A percentile compares a stretch with the other conserved stretches of the same genome.
phyloP scores from a whole-genome alignment of 2,329 filamentous ascomycete genomes.

The Lecanicillium sp. region DNA sequence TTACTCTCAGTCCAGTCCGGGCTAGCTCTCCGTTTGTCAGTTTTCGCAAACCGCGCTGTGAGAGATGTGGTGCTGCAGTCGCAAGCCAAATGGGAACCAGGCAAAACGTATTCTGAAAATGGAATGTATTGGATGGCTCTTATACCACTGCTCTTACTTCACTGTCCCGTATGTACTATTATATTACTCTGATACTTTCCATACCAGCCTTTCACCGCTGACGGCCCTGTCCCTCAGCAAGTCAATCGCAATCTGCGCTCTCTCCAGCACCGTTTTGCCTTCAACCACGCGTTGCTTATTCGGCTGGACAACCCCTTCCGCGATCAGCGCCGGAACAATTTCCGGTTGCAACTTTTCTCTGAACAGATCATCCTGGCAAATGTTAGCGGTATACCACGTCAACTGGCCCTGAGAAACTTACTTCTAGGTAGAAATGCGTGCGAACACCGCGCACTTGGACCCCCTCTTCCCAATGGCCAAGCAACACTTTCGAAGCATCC shows the following conservation, averaged over 20 bases:
- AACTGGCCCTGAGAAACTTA: too few species aligned
- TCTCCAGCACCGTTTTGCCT: slow-evolving; percentile 27
- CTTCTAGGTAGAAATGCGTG: slow-evolving; percentile 28
- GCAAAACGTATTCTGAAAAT: too few species aligned
- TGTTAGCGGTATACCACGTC: neutral
- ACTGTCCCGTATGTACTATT: too few species aligned
- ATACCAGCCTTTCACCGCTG: slow-evolving; percentile 33
- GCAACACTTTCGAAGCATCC: slow-evolving; percentile 35
- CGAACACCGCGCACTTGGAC: slow-evolving; percentile 46
- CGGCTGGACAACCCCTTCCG: slow-evolving; percentile 28
- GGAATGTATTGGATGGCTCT: too few species aligned
- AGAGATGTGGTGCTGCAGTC: too few species aligned
- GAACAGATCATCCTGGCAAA: slow-evolving; percentile 50
- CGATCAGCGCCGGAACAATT: slow-evolving; percentile 43
- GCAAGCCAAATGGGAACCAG: too few species aligned
- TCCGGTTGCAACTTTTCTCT: slow-evolving; percentile 45
- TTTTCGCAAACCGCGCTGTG: too few species aligned
- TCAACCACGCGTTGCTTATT: slow-evolving; percentile 34
- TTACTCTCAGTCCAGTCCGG: too few species aligned
- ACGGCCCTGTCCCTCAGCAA: slow-evolving; percentile 26
- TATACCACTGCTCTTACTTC: too few species aligned
- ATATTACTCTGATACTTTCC: slow-evolving; percentile 20
- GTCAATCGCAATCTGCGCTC: slow-evolving; percentile 29
- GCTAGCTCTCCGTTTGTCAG: too few species aligned
- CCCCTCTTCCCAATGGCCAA: slow-evolving; percentile 40